Evolutionary conservation across 2,329 filamentous ascomycete genomes (phyloP), one percentile per base, ranked within the genome.

Genomic region (Pestalotiopsis sp.): DNA sequence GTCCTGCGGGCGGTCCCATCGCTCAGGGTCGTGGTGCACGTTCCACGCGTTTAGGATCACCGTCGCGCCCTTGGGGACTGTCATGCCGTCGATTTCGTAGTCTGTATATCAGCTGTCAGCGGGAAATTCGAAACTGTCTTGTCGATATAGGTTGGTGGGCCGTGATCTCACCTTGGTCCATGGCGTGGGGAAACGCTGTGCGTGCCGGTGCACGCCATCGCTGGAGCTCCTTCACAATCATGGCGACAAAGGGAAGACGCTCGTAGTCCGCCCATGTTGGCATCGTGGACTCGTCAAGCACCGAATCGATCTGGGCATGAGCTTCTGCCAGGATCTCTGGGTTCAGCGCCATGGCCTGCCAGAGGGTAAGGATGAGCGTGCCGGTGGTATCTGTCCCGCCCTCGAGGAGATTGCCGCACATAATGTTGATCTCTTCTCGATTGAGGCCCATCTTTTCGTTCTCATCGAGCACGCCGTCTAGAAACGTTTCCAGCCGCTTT

Each of bases 151-250:
- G n/a, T 57, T 23, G 9, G 23, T 23, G 52, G 52, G 14, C n/a
- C 23, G 13, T 14, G 41, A 39, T 13, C 65, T 27, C 58, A 67
- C 64, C 59, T 41, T 76, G 74, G 14, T 74, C 70, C 31, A 83
- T 79, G 1, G 74, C 74, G 67, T 83, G 79, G 1, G 80, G 76
- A 3, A 86, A 76, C 1, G 75, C 74, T 2, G 78, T 61, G 0
- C 78, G 78, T 0, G 73, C 71, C 2, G 79, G 75, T 0, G 83
- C 81, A 31, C 82, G 78, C 80, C 83, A 84, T 0, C 83, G 76
- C 49, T 82, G 72, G 4, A 73, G 73, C 70, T 85, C 83, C 62
- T 85, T 84, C 68, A 85, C 73, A 13, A 80, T 74, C 63, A 77
- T 78, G 20, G 77, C 73, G 7, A 85, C 74, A 69, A 84, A 85